Evolutionary conservation across 2,329 filamentous ascomycete species (phyloP), one percentile per base, ranked within the genome.

Genomic region (Neophaeococcomyces mojaviensis): DNA sequence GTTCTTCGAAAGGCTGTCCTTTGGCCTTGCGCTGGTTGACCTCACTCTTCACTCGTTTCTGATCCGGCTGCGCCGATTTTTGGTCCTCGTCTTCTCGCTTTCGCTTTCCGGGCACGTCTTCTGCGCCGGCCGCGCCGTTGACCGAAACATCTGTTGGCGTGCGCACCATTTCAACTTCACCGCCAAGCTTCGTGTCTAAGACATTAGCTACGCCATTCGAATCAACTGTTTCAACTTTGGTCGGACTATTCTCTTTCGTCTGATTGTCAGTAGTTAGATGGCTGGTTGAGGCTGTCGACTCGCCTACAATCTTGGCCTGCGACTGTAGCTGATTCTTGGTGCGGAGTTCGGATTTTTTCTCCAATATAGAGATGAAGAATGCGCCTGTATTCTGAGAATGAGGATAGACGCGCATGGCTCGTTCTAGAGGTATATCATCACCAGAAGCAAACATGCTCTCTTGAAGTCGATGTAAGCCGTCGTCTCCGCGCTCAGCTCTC

Each of bases 311-410:
- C 6, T 26, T 22, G 10, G 13, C 41, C 12, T 31, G 39, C 9
- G 37, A 22, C 34, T 56, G 51, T 34, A 77, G 74, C 64, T 92
- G 86, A 18, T 82, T 81, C 64, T 78, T 85, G 7, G 82, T 84
- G 62, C 78, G 84, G 63, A 94, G 88, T 55, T 96, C 92, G 20
- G 79, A 77, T 63, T 83, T 82, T 75, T 98, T 98, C 71, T 96
- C 86, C 15, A 98, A 69, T 0, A 96, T 89, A 0, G 88, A 84
- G 62, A 98, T 96, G 70, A 98, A 98, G 74, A 98, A 98, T 18
- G 85, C 90, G 46, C 92, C 92, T 2, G 92, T 98, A 59, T 98
- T 88, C 67, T 98, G 92, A 61, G 88, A 77, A 65, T 98, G 92
- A 28, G 89, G 86, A 64, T 97, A 98, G 5, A 98, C 82, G 51